Evolutionary conservation across 495 filamentous ascomycete genomes (phyloP), one percentile per base, ranked within the genome.

Genomic region (Annulohypoxylon moriforme): DNA sequence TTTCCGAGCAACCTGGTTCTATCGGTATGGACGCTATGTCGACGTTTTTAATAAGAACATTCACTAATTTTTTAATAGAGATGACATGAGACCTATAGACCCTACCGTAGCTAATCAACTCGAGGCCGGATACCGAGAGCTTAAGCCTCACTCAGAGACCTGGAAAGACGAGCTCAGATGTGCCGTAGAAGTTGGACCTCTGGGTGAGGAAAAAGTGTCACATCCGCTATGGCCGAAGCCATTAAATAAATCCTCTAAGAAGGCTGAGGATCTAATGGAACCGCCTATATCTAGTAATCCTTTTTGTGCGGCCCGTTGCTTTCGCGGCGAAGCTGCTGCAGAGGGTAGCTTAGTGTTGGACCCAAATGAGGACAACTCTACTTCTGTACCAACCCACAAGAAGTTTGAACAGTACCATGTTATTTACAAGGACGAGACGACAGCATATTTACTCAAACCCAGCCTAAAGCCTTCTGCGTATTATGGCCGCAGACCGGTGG

Each of bases 1-100:
- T 7, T 81, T 92, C 74, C 88, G 96, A 42, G 94, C 92, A 0
- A 98, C 96, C 0, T 99, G 96, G 96, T 98, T 99, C 76, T 98
- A 98, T 78, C 91, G 90, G 75, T 78, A 73, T 59, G 33, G 64
- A 60, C 33, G 27, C n/a, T 34, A 14, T 38, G 22, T 34, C 44
- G 20, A 33, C n/a, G 8, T 18, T n/a, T 10, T 40, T 16, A 50
- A 8, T 40, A 6, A 50, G n/a, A 24, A 11, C 6, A 31, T 7
- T 40, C 9, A 16, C 74, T 78, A 50, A 78, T 62, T 42, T 42
- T 40, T 14, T 2, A 33, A 14, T 16, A 80, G 82, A 46, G 94
- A 97, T 75, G 94, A 93, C 3, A 96, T 98, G 93, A 81, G 91
- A 27, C 96, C 96, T 1, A 89, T 99, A 8, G 93, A 97, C 72